Conservation (phyloP, 1,284 basidiomycete species). For the Ustanciosporium gigantosporum region DNA sequence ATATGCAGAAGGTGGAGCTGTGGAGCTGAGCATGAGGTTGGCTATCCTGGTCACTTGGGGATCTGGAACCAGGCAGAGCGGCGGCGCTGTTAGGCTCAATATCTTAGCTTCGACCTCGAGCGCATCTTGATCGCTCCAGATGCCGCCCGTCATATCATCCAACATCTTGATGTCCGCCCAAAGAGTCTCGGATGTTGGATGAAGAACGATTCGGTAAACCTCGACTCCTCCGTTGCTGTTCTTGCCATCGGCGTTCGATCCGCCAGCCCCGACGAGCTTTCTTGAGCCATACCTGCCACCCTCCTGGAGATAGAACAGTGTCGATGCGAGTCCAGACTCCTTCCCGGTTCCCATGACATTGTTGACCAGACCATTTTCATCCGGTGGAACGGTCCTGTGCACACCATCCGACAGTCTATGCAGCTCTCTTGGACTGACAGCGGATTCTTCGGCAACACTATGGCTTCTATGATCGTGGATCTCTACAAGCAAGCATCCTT, state of each 20-base stretch:
- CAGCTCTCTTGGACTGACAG: conserved; percentile 16
- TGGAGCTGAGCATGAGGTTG: conserved; percentile 54
- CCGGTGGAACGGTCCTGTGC: not conserved
- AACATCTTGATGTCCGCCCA: conserved; percentile 56
- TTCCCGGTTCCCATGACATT: not conserved
- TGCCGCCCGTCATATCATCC: conserved; percentile 44
- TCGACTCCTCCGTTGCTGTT: too few species aligned
- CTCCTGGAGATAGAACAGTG: conserved; percentile 43
- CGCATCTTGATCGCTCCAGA: conserved; percentile 56
- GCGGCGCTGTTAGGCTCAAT: conserved; percentile 49
- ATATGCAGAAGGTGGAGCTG: conserved; percentile 43
- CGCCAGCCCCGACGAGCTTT: conserved; percentile 11
- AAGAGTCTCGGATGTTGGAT: conserved; percentile 50
- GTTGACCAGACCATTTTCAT: not conserved
- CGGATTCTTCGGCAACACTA: conserved; percentile 6
- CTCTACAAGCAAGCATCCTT: conserved; percentile 56
- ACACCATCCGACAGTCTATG: conserved; percentile 7
- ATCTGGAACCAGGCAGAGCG: conserved; percentile 55
- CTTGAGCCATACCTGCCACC: conserved; percentile 42
- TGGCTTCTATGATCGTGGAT: conserved; percentile 56
- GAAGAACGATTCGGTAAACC: conserved; percentile 54
- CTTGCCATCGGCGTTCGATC: conserved; percentile 8
- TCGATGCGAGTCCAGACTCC: conserved; percentile 17
- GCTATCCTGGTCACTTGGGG: conserved; percentile 54
- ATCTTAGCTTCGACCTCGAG: conserved; percentile 54